Conservation (phyloP, 2,329 filamentous ascomycete genomes). For the Hirsutella thompsonii region DNA sequence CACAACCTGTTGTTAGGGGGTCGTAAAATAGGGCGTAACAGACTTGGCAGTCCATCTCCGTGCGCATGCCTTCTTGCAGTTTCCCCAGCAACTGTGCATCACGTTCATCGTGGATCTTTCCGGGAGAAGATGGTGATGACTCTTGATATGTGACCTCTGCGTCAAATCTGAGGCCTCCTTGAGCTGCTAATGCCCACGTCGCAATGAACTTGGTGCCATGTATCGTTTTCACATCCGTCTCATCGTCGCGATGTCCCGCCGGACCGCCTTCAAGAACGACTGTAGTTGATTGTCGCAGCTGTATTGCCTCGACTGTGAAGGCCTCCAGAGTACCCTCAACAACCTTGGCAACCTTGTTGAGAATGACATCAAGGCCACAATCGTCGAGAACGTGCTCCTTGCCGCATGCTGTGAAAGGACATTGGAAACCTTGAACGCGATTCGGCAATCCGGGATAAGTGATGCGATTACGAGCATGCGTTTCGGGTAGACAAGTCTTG, state of each 20-base stretch:
- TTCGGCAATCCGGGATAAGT: constrained; percentile 62
- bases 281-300: constrained; percentile 20
- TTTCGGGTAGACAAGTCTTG: constrained; percentile 56
- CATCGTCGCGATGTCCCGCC: constrained; percentile 20
- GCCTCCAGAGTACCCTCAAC: constrained; percentile 40
- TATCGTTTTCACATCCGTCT: constrained; percentile 15
- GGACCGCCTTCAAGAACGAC: constrained; percentile 23
- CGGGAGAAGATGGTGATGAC: constrained; percentile 10
- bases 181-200: constrained; percentile 51
- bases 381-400: constrained; percentile 66
- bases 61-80: constrained; percentile 47
- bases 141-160: constrained; percentile 39
- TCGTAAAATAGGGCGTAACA: constrained; percentile 75
- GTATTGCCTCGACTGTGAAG: constrained; percentile 17
- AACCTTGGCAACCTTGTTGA: constrained; percentile 57
- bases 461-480: constrained; percentile 53
- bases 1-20: constrained; percentile 72
- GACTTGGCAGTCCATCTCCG: constrained; percentile 77
- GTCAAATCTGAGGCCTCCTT: constrained; percentile 44
- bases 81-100: constrained; percentile 26
- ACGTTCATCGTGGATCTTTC: constrained; percentile 14
- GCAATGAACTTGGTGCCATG: constrained; percentile 49
- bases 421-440: constrained; percentile 58
- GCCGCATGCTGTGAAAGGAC: constrained; percentile 53
- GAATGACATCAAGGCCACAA: constrained; percentile 62